Evolutionary conservation across 441 rosid genomes (phyloP).

Genomic region (Mallotus repandus): DNA sequence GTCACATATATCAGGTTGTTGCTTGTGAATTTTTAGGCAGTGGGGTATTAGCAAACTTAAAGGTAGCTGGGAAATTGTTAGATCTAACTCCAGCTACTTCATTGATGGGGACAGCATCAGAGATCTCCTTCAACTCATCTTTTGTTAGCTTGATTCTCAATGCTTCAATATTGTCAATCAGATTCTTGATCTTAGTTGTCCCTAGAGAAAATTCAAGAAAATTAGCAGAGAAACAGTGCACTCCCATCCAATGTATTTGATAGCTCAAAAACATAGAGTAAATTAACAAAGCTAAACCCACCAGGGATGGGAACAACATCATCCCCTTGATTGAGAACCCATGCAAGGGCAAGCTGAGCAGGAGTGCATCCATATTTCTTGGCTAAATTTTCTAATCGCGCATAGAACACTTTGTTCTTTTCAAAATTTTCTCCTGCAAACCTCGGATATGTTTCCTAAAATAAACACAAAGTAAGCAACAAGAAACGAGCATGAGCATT

Average conservation of each 20-base stretch:
- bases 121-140: slow-evolving; percentile 13
- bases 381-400: slow-evolving; percentile 28
- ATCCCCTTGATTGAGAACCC: slow-evolving; percentile 43
- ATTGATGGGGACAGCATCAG: slow-evolving; percentile 15
- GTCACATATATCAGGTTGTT: background rate
- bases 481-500: background rate
- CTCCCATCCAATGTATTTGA: no score
- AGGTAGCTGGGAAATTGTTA: background rate
- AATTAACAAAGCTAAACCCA: slow-evolving; percentile 14
- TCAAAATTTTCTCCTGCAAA: slow-evolving; percentile 16
- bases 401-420: slow-evolving; percentile 29
- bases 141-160: slow-evolving; percentile 11
- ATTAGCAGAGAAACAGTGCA: background rate
- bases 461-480: background rate
- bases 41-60: no score
- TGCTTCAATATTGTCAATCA: slow-evolving; percentile 12
- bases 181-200: slow-evolving; percentile 21
- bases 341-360: slow-evolving; percentile 26
- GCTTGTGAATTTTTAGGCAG: no score
- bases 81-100: slow-evolving; percentile 18
- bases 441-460: background rate
- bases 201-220: background rate
- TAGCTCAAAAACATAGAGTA: background rate
- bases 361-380: slow-evolving; percentile 28
- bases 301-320: slow-evolving; percentile 51